A percentile compares a stretch with the other conserved stretches of the same genome.
These are phyloP conservation scores for Scutellaria galericulata DNA, from an alignment of 257 asterid genomes.

Conservation along the genomic window DNA sequence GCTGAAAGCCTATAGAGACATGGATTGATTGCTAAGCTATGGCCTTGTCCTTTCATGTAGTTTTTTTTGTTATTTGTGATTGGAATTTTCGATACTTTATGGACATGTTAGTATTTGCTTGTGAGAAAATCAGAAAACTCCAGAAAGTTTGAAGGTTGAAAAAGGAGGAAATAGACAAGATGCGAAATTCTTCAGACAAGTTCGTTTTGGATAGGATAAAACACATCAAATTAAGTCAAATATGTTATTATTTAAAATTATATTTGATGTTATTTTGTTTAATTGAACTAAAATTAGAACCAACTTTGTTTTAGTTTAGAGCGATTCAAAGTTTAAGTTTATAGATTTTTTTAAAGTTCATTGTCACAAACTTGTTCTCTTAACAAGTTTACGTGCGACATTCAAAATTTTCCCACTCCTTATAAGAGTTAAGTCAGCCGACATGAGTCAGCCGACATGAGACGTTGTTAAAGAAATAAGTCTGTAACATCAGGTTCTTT, in stretches of 20 bases:
- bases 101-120: background rate
- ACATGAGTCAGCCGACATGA: too few species aligned
- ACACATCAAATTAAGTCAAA: background rate
- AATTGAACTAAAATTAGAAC: too few species aligned
- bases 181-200: background rate
- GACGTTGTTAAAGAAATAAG: too few species aligned
- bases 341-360: too few species aligned
- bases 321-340: too few species aligned
- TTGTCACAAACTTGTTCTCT: too few species aligned
- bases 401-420: too few species aligned
- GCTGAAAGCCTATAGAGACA: constrained; percentile 18
- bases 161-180: constrained; percentile 5
- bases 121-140: constrained; percentile 11
- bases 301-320: too few species aligned
- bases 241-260: background rate
- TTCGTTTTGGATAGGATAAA: background rate
- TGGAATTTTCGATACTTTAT: constrained; percentile 27
- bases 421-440: too few species aligned
- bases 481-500: too few species aligned
- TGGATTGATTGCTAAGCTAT: constrained; percentile 40
- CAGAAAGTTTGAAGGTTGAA: constrained; percentile 15
- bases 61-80: constrained; percentile 33
- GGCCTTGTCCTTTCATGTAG: constrained; percentile 25
- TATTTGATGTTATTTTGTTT: background rate
- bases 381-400: too few species aligned